Evolutionary conservation across 2,329 filamentous ascomycete species (phyloP), one percentile per base, ranked within the genome.

Genomic region (Magnaporthiopsis incrustans): DNA sequence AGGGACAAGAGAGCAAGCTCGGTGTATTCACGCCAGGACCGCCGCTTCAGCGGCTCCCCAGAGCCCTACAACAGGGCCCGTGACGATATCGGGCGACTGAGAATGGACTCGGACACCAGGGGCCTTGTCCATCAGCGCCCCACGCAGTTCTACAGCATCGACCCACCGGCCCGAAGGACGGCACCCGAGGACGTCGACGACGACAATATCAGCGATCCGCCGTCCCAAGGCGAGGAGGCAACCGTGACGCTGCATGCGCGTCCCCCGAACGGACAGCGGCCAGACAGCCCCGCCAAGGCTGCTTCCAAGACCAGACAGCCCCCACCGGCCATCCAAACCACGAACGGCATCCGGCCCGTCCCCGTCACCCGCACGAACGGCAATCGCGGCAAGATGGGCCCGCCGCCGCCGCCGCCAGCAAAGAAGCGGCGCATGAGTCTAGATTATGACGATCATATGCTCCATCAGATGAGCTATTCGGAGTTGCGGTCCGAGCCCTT

Each of bases 361-460:
- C 61, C 35, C 22, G 64, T 64, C 61, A 63, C 63, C 66, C 67
- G 58, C 35, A 60, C 57, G 64, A 65, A 66, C 57, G 71, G 68
- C 38, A 61, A 61, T 32, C 67, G 67, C 22, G 63, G 67, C 63
- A 70, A 70, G 57, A 72, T 66, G 27, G 26, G 30, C 30, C 30
- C 30, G 30, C 30, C 56, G n/a, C 27, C 22, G 30, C n/a, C 33
- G 22, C 53, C 58, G 12, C 62, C 53, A 27, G 62, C 59, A 69
- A 81, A 79, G 64, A 80, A 82, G 44, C 76, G 78, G 18, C 77
- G 75, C 2, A 73, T 72, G 50, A 80, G 76, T 65, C 75, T 78
- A 35, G 84, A 87, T 70, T 87, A 87, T 67, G 82, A 85, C 66
- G 84, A 87, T 70, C 78, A 68, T 58, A 76, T 78, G 57, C 76